Base-by-base conservation (phyloP, 2,329 filamentous ascomycete genomes). In the Sclerotiophoma versabilis region DNA sequence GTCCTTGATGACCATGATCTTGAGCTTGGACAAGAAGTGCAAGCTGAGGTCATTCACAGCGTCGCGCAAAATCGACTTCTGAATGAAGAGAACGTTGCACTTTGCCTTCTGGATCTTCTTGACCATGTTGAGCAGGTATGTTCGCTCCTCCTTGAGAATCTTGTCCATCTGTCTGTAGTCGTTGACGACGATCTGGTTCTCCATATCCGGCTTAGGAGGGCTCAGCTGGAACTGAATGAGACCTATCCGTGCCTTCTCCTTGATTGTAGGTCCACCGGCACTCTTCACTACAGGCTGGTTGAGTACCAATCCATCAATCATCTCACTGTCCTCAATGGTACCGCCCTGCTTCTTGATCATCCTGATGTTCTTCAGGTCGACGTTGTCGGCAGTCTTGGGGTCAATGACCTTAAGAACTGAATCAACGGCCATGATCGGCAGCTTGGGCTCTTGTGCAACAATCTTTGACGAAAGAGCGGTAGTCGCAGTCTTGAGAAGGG, bases 91-190 rank as follows among this genome's bases (percentile, higher is more conserved):
- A 36, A 99, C 95, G 71, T 99, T 99, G 81, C 95, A 99, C 83
- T 98, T 99, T 65, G 95, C 93, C 84, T 98, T 99, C 82, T 98
- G 97, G 79, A 99, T 99, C 85, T 98, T 99, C 86, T 99, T 98
- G 74, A 96, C 93, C 87, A 99, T 91, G 83, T 98, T 98, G 54
- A 99, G 85, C 62, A 99, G 86, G 79, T 99, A 99, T 66, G 95
- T 91, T 65, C 95, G 91, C 82, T 99, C 95, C 80, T 99, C 95
- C 81, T 99, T 99, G 68, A 99, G 86, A 64, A 99, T 99, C 85
- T 98, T 99, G 83, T 99, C 95, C 95, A 99, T 99, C 77, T 99
- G 95, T 73, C 95, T 87, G 84, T 99, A 99, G 81, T 99, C 95
- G 78, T 99, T 99, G 72, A 99, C 95, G 26, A 96, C 89, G 62